A percentile compares a stretch with the other conserved stretches of the same genome.
Conservation (phyloP, 495 filamentous ascomycete genomes). For the Pyrenula massariospora region DNA sequence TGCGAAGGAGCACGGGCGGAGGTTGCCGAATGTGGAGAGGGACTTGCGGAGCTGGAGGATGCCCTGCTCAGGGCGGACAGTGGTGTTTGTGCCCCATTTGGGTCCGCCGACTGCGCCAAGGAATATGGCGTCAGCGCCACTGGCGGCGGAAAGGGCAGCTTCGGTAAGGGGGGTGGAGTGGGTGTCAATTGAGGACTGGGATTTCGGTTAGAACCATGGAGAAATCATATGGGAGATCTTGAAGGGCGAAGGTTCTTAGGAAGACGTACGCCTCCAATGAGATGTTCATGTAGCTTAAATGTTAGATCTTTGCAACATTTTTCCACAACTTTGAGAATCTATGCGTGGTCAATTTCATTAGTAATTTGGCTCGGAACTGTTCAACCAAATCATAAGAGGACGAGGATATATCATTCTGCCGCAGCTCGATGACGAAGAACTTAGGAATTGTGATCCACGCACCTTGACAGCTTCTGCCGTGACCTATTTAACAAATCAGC, state of each 20-base stretch:
- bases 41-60: slow-evolving; percentile 89
- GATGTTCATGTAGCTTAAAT: slow-evolving; percentile 88
- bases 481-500: slow-evolving; percentile 16
- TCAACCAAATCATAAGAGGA: too few species aligned
- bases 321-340: slow-evolving; percentile 71
- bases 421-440: too few species aligned
- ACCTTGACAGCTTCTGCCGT: slow-evolving; percentile 80
- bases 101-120: slow-evolving; percentile 94
- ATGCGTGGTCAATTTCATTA: slow-evolving; percentile 1
- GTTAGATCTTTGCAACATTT: slow-evolving; percentile 31
- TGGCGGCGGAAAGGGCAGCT: slow-evolving; percentile 73
- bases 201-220: background rate
- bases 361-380: background rate
- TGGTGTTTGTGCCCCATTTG: slow-evolving; percentile 71
- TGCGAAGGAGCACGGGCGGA: slow-evolving; percentile 94
- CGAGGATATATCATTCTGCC: too few species aligned
- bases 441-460: too few species aligned
- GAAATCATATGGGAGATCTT: too few species aligned
- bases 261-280: slow-evolving; percentile 56
- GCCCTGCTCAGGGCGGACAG: slow-evolving; percentile 88
- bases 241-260: background rate
- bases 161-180: slow-evolving; percentile 71
- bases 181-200: slow-evolving; percentile 76
- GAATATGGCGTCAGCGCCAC: slow-evolving; percentile 82
- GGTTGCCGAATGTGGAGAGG: slow-evolving; percentile 90